A percentile compares a stretch with the other conserved stretches of the same genome.
phyloP scores from a whole-genome alignment of 495 filamentous ascomycete genomes.

The Bathelium albidoporum region DNA sequence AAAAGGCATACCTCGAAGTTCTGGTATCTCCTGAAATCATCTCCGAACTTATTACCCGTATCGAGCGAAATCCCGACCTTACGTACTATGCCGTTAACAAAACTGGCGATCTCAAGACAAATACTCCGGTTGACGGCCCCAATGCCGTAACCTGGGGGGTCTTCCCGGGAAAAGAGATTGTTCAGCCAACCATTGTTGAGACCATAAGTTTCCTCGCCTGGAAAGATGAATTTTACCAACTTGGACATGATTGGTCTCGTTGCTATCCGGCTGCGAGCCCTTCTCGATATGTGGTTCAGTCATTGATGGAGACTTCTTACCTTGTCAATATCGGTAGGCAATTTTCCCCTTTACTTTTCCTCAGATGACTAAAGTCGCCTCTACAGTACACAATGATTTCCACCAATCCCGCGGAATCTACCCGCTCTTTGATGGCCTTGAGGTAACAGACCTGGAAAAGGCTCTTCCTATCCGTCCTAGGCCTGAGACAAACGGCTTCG shows the following conservation, averaged over 20 bases:
- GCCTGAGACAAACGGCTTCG: background rate
- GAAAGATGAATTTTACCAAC: slow-evolving; percentile 94
- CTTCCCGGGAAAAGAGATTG: slow-evolving; percentile 96
- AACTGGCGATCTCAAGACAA: slow-evolving; percentile 70
- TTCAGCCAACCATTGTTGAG: slow-evolving; percentile 98
- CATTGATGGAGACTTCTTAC: slow-evolving; percentile 82
- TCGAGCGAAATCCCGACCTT: slow-evolving; percentile 66
- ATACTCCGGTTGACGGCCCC: slow-evolving; percentile 70
- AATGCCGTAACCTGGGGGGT: slow-evolving; percentile 99
- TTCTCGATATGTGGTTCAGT: slow-evolving; percentile 71
- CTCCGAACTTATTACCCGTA: slow-evolving; percentile 65
- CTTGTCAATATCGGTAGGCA: slow-evolving; percentile 81
- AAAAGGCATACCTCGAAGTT: slow-evolving; percentile 95
- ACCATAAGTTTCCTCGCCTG: slow-evolving; percentile 95
- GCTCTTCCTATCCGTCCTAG: slow-evolving; percentile 15
- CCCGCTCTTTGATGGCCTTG: slow-evolving; percentile 69
- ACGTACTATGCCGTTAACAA: slow-evolving; percentile 90
- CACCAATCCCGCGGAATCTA: slow-evolving; percentile 68
- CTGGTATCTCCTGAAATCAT: slow-evolving; percentile 72
- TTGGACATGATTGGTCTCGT: slow-evolving; percentile 88
- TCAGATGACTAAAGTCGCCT: slow-evolving; percentile 19
- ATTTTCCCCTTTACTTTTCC: background rate
- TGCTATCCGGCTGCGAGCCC: slow-evolving; percentile 71
- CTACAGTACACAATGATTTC: slow-evolving; percentile 90
- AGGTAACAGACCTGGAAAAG: slow-evolving; percentile 54